Percentiles rank a stretch among this genome's conserved stretches.
These are phyloP conservation scores for Cynanchum wilfordii DNA, from an alignment of 257 asterid genomes.

Conservation along the genomic window DNA sequence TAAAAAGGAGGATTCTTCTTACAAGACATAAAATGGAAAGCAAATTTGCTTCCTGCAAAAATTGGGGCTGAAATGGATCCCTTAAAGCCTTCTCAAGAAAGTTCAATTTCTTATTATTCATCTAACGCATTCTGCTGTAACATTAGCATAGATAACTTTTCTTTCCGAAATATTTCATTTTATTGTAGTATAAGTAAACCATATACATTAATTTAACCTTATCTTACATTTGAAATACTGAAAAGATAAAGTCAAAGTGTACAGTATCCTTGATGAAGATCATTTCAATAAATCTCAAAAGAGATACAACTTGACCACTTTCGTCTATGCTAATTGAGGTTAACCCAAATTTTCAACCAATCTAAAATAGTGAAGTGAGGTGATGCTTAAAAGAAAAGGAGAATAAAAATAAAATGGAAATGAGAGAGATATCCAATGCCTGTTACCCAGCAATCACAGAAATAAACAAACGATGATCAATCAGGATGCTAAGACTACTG, in stretches of 20 bases:
- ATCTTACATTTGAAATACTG: background rate
- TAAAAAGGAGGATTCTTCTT: background rate
- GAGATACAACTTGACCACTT: background rate
- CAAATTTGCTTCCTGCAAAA: background rate
- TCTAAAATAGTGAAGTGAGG: conserved; percentile 4
- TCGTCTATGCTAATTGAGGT: background rate
- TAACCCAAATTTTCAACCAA: background rate
- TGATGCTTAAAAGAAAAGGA: no score
- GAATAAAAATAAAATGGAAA: background rate
- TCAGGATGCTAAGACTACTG: conserved; percentile 6
- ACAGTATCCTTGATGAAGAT: background rate
- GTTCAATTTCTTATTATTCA: background rate
- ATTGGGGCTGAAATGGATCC: background rate
- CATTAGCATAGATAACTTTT: background rate
- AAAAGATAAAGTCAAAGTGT: background rate
- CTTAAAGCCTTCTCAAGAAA: background rate
- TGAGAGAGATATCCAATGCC: background rate
- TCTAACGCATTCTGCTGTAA: background rate
- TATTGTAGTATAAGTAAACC: background rate
- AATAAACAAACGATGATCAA: conserved; percentile 3
- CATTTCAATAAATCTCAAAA: background rate
- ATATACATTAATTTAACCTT: background rate
- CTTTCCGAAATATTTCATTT: conserved; percentile 1
- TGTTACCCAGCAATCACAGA: conserved; percentile 12
- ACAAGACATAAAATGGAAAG: background rate